Conservation (phyloP, 352 stramenopile species). For the Phytophthora pini region DNA sequence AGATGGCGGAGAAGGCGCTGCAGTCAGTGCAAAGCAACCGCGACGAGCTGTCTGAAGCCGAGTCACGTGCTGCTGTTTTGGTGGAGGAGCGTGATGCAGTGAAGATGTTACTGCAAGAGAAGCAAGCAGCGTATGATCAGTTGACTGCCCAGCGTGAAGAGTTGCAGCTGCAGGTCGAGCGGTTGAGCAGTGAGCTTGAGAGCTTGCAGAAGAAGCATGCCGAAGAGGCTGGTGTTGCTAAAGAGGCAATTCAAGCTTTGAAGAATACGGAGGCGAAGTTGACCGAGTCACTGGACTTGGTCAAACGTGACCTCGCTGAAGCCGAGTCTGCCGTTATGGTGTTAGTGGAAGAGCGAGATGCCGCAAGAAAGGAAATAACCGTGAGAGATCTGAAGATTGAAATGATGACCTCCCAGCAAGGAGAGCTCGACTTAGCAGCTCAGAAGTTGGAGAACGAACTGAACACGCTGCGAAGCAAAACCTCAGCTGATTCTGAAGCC, state of each 20-base stretch:
- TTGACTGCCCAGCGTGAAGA: constrained; percentile 21
- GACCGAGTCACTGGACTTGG: constrained; percentile 22
- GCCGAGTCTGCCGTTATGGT: constrained; percentile 41
- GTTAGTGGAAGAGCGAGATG: constrained; percentile 42
- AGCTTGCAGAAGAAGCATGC: constrained; percentile 4
- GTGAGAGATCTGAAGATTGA: constrained; percentile 47
- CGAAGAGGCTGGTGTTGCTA: constrained; percentile 19
- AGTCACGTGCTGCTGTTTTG: constrained; percentile 27
- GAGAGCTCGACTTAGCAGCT: constrained; percentile 30
- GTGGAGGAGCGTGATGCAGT: constrained; percentile 32
- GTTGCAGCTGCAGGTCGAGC: constrained; percentile 33
- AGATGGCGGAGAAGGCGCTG: constrained; percentile 45
- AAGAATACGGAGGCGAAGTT: constrained; percentile 22
- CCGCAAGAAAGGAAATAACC: constrained; percentile 32
- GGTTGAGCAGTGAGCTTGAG: constrained; percentile 28
- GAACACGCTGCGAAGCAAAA: constrained; percentile 28
- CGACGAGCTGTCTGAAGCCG: constrained; percentile 31
- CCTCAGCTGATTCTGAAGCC: constrained; percentile 21
- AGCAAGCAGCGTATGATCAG: constrained; percentile 18
- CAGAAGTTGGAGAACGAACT: constrained; percentile 42
- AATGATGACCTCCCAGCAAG: constrained; percentile 40
- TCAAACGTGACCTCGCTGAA: constrained; percentile 35
- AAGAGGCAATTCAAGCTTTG: constrained; percentile 24
- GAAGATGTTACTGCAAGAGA: constrained; percentile 23
- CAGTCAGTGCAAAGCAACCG: constrained; percentile 34